Evolutionary conservation across 2,329 filamentous ascomycete species (phyloP).

Genomic region (Saccharata proteae): DNA sequence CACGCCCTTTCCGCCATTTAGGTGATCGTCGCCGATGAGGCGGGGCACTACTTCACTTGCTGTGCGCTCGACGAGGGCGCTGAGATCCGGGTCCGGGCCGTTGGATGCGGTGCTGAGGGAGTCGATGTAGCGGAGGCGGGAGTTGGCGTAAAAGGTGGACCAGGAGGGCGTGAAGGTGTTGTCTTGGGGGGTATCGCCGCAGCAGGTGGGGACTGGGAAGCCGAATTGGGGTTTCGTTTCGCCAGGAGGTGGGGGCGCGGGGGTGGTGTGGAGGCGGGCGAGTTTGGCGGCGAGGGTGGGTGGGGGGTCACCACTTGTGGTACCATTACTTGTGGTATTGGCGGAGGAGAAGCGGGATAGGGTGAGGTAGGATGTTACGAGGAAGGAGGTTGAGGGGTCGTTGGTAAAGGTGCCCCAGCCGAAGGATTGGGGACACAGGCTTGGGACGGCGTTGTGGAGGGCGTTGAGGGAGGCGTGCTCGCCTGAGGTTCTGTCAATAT

Average conservation of each 20-base stretch:
- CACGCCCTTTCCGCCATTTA: slow-evolving; percentile 49
- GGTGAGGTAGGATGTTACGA: slow-evolving; percentile 71
- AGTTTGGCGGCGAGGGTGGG: slow-evolving; percentile 60
- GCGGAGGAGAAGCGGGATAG: slow-evolving; percentile 21
- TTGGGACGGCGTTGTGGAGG: slow-evolving; percentile 58
- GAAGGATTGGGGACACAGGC: slow-evolving; percentile 63
- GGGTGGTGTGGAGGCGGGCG: slow-evolving; percentile 64
- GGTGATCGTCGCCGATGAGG: slow-evolving; percentile 55
- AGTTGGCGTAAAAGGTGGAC: slow-evolving; percentile 76
- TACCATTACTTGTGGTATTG: slow-evolving; percentile 31
- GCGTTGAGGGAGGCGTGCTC: slow-evolving; percentile 78
- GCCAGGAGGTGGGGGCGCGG: slow-evolving; percentile 53
- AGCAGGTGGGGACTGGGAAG: slow-evolving; percentile 76
- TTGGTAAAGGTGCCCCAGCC: slow-evolving; percentile 52
- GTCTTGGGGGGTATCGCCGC: slow-evolving; percentile 71
- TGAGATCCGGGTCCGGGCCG: slow-evolving; percentile 51
- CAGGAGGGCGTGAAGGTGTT: slow-evolving; percentile 64
- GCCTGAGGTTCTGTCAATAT: slow-evolving; percentile 33
- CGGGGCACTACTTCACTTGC: slow-evolving; percentile 57
- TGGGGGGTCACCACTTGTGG: too few relatives aligned
- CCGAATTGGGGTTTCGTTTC: slow-evolving; percentile 57
- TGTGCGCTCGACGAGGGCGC: slow-evolving; percentile 51
- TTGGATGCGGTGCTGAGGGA: too few relatives aligned
- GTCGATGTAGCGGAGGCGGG: slow-evolving; percentile 54
- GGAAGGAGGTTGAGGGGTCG: slow-evolving; percentile 36